Evolutionary conservation across 2,329 filamentous ascomycete species (phyloP), one percentile per base, ranked within the genome.

Genomic region (Hawksworthiomyces lignivorus): DNA sequence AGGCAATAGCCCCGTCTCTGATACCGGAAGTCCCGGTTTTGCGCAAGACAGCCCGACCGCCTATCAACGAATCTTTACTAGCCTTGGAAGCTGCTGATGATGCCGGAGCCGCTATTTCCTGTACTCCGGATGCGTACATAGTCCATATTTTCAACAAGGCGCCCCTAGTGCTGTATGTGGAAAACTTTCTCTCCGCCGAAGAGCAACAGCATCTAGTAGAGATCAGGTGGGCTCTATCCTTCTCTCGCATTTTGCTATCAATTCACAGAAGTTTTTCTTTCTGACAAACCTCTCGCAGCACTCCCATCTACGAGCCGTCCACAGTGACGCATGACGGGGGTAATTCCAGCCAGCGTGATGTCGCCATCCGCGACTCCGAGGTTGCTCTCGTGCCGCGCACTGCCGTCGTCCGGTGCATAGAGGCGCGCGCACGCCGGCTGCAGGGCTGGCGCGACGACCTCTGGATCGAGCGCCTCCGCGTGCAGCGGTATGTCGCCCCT

Each of bases 391-490:
- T 75, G 39, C 71, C 71, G 21, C 70, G 72, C 33, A 68, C 64
- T 2, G 35, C 43, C 14, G n/a, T 32, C 1, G 60, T 70, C 29
- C 61, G 65, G 34, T 72, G 68, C 56, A 57, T 74, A 47, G 71
- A 74, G 57, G 55, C 57, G 24, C 67, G 71, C 22, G 66, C 67
- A 14, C 58, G 60, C 27, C 60, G 63, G 3, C 54, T 75, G 32
- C 72, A 75, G 53, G 72, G 72, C 50, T 75, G 70, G 70, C 64
- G 67, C n/a, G 59, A 64, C 29, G 67, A 75, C 39, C 54, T 72
- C 14, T 75, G 67, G 68, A 51, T 75, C 48, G 72, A 76, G 54
- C 61, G 69, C 4, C 59, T 75, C 37, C 65, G 72, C 26, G 69
- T 69, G 19, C 72, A 75, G 57, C 62, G 67, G 21, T 75, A 75